Percentiles rank a stretch among this genome's conserved stretches.
phyloP scores from a whole-genome alignment of 768 basidiomycete species.

The Tricholoma sp. region DNA sequence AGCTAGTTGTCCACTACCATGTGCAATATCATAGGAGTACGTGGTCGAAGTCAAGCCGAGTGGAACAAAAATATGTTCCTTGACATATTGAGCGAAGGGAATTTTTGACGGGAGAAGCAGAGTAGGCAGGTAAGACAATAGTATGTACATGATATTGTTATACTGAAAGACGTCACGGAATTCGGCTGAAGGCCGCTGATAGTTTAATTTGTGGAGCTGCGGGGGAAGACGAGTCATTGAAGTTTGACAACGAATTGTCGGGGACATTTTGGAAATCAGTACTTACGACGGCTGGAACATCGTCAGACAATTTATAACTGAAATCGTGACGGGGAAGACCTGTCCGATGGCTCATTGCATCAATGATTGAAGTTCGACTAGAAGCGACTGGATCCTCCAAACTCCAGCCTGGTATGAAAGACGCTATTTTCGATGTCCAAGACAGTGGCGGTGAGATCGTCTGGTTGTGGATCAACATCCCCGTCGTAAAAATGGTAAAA shows the following conservation, averaged over 20 bases:
- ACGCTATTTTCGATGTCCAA: slow-evolving; percentile 22
- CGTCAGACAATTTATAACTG: slow-evolving; percentile 9
- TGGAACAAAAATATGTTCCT: slow-evolving; percentile 24
- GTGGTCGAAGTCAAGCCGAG: slow-evolving; percentile 24
- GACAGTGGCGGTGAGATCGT: slow-evolving; percentile 17
- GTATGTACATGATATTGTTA: slow-evolving; percentile 24
- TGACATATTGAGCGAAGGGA: slow-evolving; percentile 24
- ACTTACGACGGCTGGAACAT: slow-evolving; percentile 9
- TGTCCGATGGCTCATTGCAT: slow-evolving; percentile 17
- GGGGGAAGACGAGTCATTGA: neutral
- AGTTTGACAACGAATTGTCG: too few relatives aligned
- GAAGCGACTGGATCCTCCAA: slow-evolving; percentile 19
- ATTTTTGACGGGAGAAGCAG: slow-evolving; percentile 17
- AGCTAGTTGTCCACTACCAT: slow-evolving; percentile 20
- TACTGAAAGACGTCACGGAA: slow-evolving; percentile 26
- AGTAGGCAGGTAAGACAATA: slow-evolving; percentile 24
- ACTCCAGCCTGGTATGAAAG: slow-evolving; percentile 21
- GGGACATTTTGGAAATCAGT: too few relatives aligned
- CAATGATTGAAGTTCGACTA: slow-evolving; percentile 16
- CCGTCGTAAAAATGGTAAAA: slow-evolving; percentile 20
- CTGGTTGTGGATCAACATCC: slow-evolving; percentile 22
- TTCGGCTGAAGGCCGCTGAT: slow-evolving; percentile 24
- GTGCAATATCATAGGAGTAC: slow-evolving; percentile 23
- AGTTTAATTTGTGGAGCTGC: slow-evolving; percentile 18
- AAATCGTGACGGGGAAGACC: slow-evolving; percentile 17